Evolutionary conservation across 1,284 basidiomycete genomes (phyloP), one percentile per base, ranked within the genome.

Genomic region (Coniferiporia sulphurascens): DNA sequence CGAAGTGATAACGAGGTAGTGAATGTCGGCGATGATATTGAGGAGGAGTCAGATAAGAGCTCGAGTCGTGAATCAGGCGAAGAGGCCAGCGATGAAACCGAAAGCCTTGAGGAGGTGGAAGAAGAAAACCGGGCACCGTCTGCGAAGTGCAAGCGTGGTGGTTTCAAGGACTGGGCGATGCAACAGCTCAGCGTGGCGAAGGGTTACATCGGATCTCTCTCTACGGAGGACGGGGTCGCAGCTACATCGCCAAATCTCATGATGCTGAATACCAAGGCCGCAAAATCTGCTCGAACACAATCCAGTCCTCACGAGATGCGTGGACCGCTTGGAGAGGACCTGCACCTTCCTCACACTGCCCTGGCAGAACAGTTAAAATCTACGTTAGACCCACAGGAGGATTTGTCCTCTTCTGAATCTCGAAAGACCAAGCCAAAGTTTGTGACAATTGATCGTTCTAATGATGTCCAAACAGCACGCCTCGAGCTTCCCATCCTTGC

Each of bases 81-180:
- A 41, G 38, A 8, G 38, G 19, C 44, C 17, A 19, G 35, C 48
- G 59, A 62, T 7, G 63, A 66, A 3, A 60, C 55, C 13, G 62
- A 66, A 21, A 51, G 34, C 19, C 35, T 43, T 19, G 59, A 50
- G 1, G 46, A 21, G 6, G 53, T 36, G 13, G 48, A 56, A 9
- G 48, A n/a, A 12, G 54, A 52, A 19, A 15, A 36, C 12, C 36
- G 41, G 38, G 9, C 51, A 43, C n/a, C 55, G 32, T 43, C 13
- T 38, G 44, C 53, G 27, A 80, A 75, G 64, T 68, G 73, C 65
- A 82, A 80, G 61, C 72, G 72, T 15, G 66, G 78, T 3, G 81
- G 81, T 6, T 95, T 95, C 81, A 95, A 95, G 69, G 78, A 84
- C 48, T 95, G 93, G 93, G 93, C 93, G 0, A 71, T 85, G 65